A percentile compares a stretch with the other conserved stretches of the same genome.
Conservation (phyloP, 371 early-diverging fungal genomes). For the Cokeromyces recurvatus region DNA sequence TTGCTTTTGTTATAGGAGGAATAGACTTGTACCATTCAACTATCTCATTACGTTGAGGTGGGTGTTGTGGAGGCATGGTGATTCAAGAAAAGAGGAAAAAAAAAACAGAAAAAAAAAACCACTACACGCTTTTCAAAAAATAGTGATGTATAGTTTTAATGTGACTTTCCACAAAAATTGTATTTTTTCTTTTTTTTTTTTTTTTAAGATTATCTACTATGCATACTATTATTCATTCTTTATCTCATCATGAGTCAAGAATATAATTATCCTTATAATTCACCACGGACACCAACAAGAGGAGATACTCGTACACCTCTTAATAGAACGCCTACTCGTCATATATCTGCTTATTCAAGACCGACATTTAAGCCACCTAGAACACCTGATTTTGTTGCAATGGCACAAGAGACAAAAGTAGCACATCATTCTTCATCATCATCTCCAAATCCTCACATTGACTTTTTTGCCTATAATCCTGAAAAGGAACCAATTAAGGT, state of each 20-base stretch:
- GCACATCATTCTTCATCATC: too few species aligned
- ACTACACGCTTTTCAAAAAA: too few species aligned
- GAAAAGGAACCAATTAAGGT: constrained; percentile 26
- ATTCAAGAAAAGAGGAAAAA: too few species aligned
- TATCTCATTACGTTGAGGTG: constrained; percentile 17
- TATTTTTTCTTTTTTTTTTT: too few species aligned
- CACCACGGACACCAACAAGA: constrained; percentile 1
- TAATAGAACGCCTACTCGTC: neutral
- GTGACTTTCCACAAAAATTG: too few species aligned
- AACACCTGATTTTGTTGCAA: constrained; percentile 4
- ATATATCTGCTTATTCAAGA: neutral
- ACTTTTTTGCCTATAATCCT: constrained; percentile 14
- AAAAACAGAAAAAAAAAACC: too few species aligned
- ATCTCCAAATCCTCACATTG: neutral
- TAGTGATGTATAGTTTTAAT: too few species aligned
- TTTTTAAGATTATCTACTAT: too few species aligned
- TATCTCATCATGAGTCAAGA: too few species aligned
- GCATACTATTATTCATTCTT: too few species aligned
- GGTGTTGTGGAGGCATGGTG: constrained; percentile 23
- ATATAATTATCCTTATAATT: too few species aligned
- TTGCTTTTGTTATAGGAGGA: constrained; percentile 59
- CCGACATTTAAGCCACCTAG: neutral
- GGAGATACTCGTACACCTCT: constrained; percentile 1
- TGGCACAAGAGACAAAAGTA: too few species aligned
- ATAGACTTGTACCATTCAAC: constrained; percentile 54